Conservation (phyloP, 805 yeast genomes). For the Citeromyces matritensis region DNA sequence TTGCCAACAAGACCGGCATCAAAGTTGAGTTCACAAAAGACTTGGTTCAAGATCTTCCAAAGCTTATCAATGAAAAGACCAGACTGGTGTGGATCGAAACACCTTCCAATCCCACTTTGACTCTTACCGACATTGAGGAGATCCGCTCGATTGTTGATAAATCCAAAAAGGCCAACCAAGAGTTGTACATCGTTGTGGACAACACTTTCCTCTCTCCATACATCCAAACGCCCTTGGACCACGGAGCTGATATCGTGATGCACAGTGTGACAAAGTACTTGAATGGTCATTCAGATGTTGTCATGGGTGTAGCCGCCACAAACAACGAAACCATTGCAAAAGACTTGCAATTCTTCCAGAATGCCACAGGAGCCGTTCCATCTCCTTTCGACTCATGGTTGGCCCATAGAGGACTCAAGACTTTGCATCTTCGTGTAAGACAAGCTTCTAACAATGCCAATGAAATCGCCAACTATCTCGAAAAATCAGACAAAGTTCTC, state of each 20-base stretch:
- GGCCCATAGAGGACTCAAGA: conserved; percentile 84
- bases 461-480: conserved; percentile 53
- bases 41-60: conserved; percentile 41
- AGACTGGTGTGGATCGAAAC: conserved; percentile 78
- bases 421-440: conserved; percentile 65
- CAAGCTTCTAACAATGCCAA: conserved; percentile 55
- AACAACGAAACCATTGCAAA: conserved; percentile 46
- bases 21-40: conserved; percentile 51
- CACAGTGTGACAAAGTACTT: conserved; percentile 86
- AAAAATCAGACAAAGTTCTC: conserved; percentile 30
- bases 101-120: conserved; percentile 79
- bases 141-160: conserved; percentile 40
- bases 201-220: conserved; percentile 84
- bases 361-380: conserved; percentile 81
- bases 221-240: conserved; percentile 67
- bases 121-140: conserved; percentile 57
- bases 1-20: conserved; percentile 69
- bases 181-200: conserved; percentile 60
- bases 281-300: conserved; percentile 88
- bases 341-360: conserved; percentile 62
- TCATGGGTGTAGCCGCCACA: conserved; percentile 71
- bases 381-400: conserved; percentile 88
- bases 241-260: conserved; percentile 78
- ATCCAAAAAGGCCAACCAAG: conserved; percentile 24
- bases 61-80: conserved; percentile 44